Evolutionary conservation across 192 early-diverging fungal species (phyloP), one percentile per base, ranked within the genome.

Genomic region (Backusella liffmaniae): DNA sequence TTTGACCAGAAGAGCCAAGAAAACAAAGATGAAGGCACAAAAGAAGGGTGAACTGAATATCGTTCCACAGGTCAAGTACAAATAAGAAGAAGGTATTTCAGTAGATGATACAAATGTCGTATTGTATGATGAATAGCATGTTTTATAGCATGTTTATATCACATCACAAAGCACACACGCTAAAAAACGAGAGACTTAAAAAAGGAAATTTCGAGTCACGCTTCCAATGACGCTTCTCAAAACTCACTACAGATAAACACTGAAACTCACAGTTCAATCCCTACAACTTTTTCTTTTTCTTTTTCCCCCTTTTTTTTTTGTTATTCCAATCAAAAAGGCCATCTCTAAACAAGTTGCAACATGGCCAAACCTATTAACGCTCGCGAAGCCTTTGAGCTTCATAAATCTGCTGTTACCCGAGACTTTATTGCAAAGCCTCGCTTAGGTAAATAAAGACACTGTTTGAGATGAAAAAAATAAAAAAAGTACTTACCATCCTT

Each of bases 381-480:
- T 23, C 79, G 82, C 53, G 93, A 97, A 80, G 93, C 92, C 30
- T 91, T 91, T 76, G 87, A 90, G 69, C 83, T 96, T 70, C 93
- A 97, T 84, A 90, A 89, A 35, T 89, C 92, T n/a, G 96, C 96
- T 36, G 94, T 93, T 62, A 96, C 94, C 32, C 87, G 94, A 78
- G 92, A 97, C 85, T 97, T 94, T 77, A 74, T 86, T 42, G 87
- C 94, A 35, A 89, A 94, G 83, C 96, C 96, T 15, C 92, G 94
- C 73, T 88, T 97, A 79, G 96, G 96, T 97, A 84, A 76, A 76
- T 26, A 59, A 13, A 32, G 32, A 26, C 6, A 59, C 21, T 10
- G 56, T 59, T 59, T 59, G 56, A 59, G 56, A 59, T 59, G 56
- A 59, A 59, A 59, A 59, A 12, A 59, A n/a, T n/a, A n/a, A n/a